Evolutionary conservation across 495 filamentous ascomycete genomes (phyloP), one percentile per base, ranked within the genome.

Genomic region (Massariosphaeria phaeospora): DNA sequence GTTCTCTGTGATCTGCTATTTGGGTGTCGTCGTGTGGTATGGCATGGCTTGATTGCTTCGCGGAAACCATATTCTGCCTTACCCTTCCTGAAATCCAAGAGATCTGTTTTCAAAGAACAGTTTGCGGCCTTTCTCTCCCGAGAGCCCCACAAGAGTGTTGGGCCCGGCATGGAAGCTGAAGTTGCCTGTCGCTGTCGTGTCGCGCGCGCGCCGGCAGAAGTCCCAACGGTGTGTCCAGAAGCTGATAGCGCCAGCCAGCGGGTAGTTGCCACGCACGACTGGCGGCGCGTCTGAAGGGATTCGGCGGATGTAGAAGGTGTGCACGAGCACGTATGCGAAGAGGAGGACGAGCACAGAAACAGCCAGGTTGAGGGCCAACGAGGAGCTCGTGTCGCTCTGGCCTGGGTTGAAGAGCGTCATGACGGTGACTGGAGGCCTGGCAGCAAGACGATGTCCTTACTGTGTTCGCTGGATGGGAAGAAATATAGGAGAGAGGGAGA

Each of bases 161-260:
- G 71, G 69, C 11, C 76, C 76, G n/a, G 72, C 61, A 62, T 69
- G 73, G 63, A 76, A 78, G 59, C 69, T 75, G 61, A 76, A 77
- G 57, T 72, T 71, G 24, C 74, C 73, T 6, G 67, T 69, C 13
- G 25, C 2, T 6, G 55, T 44, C 0, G 35, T 34, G 5, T 12
- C 13, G 0, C 30, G 42, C 0, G 52, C 55, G 9, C 48, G 5
- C 20, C 52, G 23, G 31, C 43, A 53, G 52, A 65, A 67, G 33
- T 65, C 66, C 61, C 61, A 63, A 30, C 66, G 53, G 12, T 42
- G 5, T 11, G 55, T 63, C 57, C 66, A 68, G 55, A 66, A 68
- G 6, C 33, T 23, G 4, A 60, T 18, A 0, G 66, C 51, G 15
- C 66, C 64, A 24, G 62, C 48, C 17, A 68, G 18, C 5, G 66